Conservation (phyloP, 2,329 filamentous ascomycete genomes). For the Colletotrichum euphorbiae region DNA sequence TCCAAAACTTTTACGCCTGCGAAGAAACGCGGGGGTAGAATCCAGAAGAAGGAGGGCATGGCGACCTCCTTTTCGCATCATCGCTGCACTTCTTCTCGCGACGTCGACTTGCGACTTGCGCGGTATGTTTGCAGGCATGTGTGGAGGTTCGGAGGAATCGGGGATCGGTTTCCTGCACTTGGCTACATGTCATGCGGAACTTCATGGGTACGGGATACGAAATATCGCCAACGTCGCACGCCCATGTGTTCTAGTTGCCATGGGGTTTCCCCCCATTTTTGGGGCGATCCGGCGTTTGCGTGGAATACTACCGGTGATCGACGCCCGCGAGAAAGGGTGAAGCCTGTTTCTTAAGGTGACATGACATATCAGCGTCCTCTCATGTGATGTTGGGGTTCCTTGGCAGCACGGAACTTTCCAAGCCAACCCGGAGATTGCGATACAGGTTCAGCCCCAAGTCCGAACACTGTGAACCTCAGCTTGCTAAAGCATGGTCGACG, state of each 20-base stretch:
- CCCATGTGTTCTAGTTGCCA: not conserved
- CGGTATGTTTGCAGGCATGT: not conserved
- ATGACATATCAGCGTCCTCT: not conserved
- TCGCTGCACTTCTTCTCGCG: conserved; percentile 9
- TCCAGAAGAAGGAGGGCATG: conserved; percentile 28
- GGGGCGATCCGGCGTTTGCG: conserved; percentile 3
- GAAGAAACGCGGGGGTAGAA: conserved; percentile 30
- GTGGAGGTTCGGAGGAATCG: conserved; percentile 23
- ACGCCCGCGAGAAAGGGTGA: conserved; percentile 5
- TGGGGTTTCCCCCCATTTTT: not conserved
- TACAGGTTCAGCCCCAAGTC: not conserved
- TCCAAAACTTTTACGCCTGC: conserved; percentile 8
- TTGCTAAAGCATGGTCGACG: too few relatives aligned
- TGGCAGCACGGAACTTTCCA: not conserved
- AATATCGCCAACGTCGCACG: not conserved
- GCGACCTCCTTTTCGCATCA: conserved; percentile 17
- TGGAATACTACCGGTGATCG: conserved; percentile 13
- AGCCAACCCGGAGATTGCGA: not conserved
- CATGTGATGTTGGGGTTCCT: conserved; percentile 18
- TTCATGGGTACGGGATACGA: not conserved
- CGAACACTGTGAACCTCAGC: too few relatives aligned
- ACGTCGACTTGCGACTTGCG: conserved; percentile 8
- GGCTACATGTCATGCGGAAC: conserved; percentile 8
- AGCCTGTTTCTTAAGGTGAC: conserved; percentile 9
- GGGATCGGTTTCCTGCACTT: not conserved